phyloP scores from a whole-genome alignment of 306 rosid species.

The Corylus heterophylla region DNA sequence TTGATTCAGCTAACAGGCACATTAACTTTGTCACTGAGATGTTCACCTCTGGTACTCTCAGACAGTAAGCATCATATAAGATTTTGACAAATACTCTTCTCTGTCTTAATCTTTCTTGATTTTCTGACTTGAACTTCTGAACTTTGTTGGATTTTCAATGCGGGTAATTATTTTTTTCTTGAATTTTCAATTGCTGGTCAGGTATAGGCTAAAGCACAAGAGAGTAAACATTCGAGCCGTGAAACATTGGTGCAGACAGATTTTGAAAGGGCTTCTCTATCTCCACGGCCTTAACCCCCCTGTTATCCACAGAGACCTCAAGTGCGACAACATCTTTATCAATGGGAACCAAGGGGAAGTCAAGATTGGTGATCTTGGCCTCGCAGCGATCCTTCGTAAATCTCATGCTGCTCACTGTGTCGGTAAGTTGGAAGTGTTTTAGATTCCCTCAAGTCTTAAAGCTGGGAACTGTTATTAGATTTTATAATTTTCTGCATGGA shows the following conservation, averaged over 20 bases:
- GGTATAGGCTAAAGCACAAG: conserved; percentile 83
- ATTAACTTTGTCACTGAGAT: conserved; percentile 96
- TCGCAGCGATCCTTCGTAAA: conserved; percentile 87
- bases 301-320: conserved; percentile 96
- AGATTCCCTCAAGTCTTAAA: conserved; percentile 14
- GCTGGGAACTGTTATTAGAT: not conserved
- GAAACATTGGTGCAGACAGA: conserved; percentile 98
- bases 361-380: conserved; percentile 98
- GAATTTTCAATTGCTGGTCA: conserved; percentile 31
- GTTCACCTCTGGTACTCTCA: conserved; percentile 97
- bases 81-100: not conserved
- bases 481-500: not conserved
- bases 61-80: conserved; percentile 63
- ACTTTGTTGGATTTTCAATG: conserved; percentile 11
- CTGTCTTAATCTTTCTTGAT: conserved; percentile 7
- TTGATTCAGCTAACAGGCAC: conserved; percentile 72
- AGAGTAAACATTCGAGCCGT: conserved; percentile 86
- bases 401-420: conserved; percentile 81
- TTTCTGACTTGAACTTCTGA: not conserved
- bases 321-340: conserved; percentile 95
- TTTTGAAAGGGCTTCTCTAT: conserved; percentile 85
- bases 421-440: conserved; percentile 51
- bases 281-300: conserved; percentile 91
- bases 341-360: conserved; percentile 98
- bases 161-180: conserved; percentile 24